Base-by-base conservation (phyloP, 352 stramenopile species). In the Pythium rhizo-oryzae region DNA sequence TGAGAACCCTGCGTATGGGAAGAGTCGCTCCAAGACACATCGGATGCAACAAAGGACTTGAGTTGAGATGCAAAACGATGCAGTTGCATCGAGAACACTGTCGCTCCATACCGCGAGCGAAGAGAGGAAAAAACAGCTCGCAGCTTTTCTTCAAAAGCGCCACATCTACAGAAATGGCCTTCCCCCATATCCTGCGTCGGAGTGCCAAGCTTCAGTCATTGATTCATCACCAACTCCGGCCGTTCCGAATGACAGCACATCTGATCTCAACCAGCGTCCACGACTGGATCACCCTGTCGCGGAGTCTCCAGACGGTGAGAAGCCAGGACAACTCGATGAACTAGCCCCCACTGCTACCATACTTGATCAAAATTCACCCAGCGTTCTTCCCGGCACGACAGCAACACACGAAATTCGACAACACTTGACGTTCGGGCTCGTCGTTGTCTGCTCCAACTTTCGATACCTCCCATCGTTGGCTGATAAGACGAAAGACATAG, bases 401-500 rank as follows among this genome's bases (percentile, higher is more conserved):
- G 1, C 16, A 15, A 1, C 51, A 43, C 4, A 28, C 16, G 23
- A 67, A 18, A 8, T 19, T 8, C 24, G n/a, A 21, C 6, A 41
- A 13, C 43, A 25, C 28, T 8, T 60, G 21, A 46, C 55, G 9
- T 89, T 84, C 53, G 81, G 66, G n/a, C 35, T 94, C 19, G 75
- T 92, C 2, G 75, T 80, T 0, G 82, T 83, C 6, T 82, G 77
- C 6, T 89, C 79, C 28, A 74, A 51, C 8, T 92, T 92, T 46
- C 81, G 77, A 11, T 75, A 89, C 55, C 69, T 92, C 1, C 84
- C 84, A 0, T 64, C 68, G 9, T 49, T 92, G 1, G 77, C 82
- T 6, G 80, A 88, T 44, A 79, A 80, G 43, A 82, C 72, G 0
- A 91, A 89, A 65, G 79, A 89, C 8, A 73, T 85, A 12, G 86